Evolutionary conservation across 1,284 basidiomycete genomes (phyloP), one percentile per base, ranked within the genome.

Genomic region (Apiotrichum montevideense): DNA sequence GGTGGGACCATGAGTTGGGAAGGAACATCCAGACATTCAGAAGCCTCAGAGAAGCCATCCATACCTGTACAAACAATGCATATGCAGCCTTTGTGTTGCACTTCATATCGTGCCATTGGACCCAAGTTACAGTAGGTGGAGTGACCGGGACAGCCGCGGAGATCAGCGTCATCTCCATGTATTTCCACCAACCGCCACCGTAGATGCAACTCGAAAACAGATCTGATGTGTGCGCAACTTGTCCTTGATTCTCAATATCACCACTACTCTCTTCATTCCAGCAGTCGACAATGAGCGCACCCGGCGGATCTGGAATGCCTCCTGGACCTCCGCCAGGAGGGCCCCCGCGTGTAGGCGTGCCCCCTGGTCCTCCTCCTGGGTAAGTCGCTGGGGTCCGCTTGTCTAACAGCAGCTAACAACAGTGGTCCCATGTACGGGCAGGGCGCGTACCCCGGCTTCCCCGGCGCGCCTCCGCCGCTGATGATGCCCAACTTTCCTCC

Each of bases 401-500:
- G 45, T 7, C 32, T 7, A n/a, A 42, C 32, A 32, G 5, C 15
- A 21, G 41, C 37, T 55, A 14, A 48, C 45, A 9, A 42, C 21
- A 52, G 44, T n/a, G 43, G 35, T 2, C 43, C 43, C n/a, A 35
- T 40, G 47, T 49, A 49, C 35, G 47, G 47, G 9, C 47, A 49
- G n/a, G 47, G 47, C 47, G 47, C 15, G 35, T 49, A 49, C 47
- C 47, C 47, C 37, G 47, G 47, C 14, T 40, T 49, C 15, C 47
- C 47, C 3, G 61, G 29, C 44, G 52, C 63, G 48, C 65, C 63
- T 0, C 52, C 50, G n/a, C 50, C 50, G 41, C 40, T 41, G 54
- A 5, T 45, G 10, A 69, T 73, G 68, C 70, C 68, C 7, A 68
- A 67, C 55, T 74, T 73, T 52, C 66, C 69, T 3, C 82, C 82